Conservation (phyloP, 73 alveolate genomes). For the Tetrahymena elliotti region DNA sequence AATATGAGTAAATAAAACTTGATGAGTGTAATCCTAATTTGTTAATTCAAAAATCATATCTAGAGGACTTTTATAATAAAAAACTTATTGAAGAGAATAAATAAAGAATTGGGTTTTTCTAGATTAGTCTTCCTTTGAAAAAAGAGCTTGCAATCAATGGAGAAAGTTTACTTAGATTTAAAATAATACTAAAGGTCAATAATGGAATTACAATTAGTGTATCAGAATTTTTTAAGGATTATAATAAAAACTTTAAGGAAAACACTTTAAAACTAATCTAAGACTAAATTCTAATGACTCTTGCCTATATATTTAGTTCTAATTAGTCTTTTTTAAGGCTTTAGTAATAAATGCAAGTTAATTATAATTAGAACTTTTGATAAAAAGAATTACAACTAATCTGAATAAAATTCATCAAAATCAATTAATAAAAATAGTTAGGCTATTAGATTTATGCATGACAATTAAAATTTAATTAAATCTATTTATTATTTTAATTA, state of each 20-base stretch:
- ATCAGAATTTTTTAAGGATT: not conserved
- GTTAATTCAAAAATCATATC: not conserved
- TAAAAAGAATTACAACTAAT: not conserved
- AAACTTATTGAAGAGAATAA: not conserved
- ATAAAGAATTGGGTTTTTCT: not conserved
- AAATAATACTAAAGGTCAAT: not conserved
- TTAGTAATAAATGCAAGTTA: not conserved
- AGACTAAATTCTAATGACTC: not conserved
- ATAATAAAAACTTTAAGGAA: not conserved
- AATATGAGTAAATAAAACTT: not conserved
- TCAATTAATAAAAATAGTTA: too few relatives aligned
- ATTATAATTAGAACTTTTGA: not conserved
- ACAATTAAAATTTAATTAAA: too few relatives aligned
- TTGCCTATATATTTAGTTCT: not conserved
- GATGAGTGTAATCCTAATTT: not conserved
- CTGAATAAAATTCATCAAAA: too few relatives aligned
- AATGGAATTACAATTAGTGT: not conserved
- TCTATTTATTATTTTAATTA: too few relatives aligned
- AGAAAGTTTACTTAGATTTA: not conserved
- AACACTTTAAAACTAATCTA: not conserved
- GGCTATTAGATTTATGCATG: too few relatives aligned
- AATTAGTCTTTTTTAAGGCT: not conserved
- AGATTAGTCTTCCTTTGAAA: not conserved
- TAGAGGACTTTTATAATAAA: not conserved
- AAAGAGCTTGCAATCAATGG: not conserved